Conservation (phyloP, 208 protist species). For the Crithidia mellificae region DNA sequence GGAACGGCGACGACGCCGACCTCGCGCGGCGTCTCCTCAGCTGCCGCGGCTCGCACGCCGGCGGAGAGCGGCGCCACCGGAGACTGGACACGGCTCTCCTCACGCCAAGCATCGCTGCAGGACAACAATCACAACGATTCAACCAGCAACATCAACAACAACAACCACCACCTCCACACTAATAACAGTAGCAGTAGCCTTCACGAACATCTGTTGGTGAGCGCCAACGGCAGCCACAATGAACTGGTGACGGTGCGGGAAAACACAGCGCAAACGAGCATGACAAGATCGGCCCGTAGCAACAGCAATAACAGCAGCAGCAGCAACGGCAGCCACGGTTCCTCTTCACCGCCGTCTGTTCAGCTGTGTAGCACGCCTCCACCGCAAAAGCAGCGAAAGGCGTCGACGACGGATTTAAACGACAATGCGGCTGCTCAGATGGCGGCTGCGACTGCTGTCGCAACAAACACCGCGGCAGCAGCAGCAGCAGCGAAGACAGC, state of each 20-base stretch:
- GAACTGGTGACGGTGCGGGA: background rate
- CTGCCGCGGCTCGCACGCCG: background rate
- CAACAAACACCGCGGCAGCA: too few relatives aligned
- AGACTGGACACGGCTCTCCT: background rate
- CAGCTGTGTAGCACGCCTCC: background rate
- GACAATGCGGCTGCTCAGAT: background rate
- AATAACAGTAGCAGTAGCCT: too few relatives aligned
- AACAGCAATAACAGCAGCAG: too few relatives aligned
- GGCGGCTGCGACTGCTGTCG: background rate
- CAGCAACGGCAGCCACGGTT: background rate
- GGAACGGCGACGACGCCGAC: background rate
- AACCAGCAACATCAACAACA: background rate
- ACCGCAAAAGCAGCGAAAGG: background rate
- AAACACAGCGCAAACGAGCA: background rate
- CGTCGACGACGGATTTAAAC: background rate
- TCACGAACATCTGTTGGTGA: too few relatives aligned
- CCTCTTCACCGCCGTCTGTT: background rate
- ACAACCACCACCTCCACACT: too few relatives aligned
- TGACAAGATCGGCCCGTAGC: background rate
- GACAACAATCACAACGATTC: slow-evolving; percentile 1
- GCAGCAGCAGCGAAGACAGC: too few relatives aligned
- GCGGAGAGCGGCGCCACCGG: background rate
- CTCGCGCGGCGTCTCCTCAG: background rate
- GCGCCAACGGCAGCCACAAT: too few relatives aligned
- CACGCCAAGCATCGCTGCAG: background rate